phyloP scores from a whole-genome alignment of 2,329 filamentous ascomycete genomes.

The Pezicula radicicola region DNA sequence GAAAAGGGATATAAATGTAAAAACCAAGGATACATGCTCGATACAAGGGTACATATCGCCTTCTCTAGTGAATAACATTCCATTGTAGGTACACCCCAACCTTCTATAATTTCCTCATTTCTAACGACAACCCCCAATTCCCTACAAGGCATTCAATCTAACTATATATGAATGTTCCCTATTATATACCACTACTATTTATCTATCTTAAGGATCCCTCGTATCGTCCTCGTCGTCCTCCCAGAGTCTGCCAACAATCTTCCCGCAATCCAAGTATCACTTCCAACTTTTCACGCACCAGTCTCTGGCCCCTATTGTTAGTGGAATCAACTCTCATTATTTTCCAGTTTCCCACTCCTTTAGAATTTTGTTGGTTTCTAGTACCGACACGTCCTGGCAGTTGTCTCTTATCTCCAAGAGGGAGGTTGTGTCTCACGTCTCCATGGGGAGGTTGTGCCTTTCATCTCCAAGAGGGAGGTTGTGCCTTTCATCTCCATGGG shows the following conservation, averaged over 20 bases:
- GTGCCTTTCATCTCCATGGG: too few relatives aligned
- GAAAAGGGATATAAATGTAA: too few relatives aligned
- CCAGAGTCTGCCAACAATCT: slow-evolving; percentile 4
- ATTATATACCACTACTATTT: slow-evolving; percentile 1
- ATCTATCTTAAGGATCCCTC: slow-evolving; percentile 2
- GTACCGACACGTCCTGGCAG: background rate
- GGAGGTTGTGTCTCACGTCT: background rate
- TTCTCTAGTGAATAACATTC: slow-evolving; percentile 6
- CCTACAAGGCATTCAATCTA: background rate
- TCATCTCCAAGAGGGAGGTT: too few relatives aligned
- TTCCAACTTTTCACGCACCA: slow-evolving; percentile 3
- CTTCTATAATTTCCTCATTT: background rate
- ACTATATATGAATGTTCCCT: background rate
- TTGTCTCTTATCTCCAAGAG: background rate
- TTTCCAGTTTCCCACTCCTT: slow-evolving; percentile 4
- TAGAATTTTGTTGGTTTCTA: slow-evolving; percentile 3
- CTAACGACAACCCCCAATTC: too few relatives aligned
- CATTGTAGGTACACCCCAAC: background rate
- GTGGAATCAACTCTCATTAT: slow-evolving; percentile 7
- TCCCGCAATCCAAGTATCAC: slow-evolving; percentile 2
- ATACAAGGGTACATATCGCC: slow-evolving; percentile 3
- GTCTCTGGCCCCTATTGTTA: slow-evolving; percentile 5
- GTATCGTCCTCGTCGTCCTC: too few relatives aligned
- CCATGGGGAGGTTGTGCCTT: background rate
- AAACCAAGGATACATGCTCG: too few relatives aligned